A percentile compares a stretch with the other conserved stretches of the same genome.
Conservation (phyloP, 805 yeast species). For the Spathaspora boniae region DNA sequence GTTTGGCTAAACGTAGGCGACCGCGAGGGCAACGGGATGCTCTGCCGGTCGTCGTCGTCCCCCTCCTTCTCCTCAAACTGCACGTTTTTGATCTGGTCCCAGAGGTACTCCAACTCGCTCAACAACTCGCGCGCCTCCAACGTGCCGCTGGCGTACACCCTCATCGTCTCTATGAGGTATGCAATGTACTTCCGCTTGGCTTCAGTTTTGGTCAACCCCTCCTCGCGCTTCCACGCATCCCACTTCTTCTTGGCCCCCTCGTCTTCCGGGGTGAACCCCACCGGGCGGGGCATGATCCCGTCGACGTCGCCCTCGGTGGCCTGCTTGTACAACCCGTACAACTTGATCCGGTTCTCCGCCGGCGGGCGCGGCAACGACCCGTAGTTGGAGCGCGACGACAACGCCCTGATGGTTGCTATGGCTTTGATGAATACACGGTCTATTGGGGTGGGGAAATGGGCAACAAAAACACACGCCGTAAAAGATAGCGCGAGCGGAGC, state of each 20-base stretch:
- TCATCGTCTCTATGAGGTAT: conserved; percentile 69
- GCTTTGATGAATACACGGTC: conserved; percentile 84
- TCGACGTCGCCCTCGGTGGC: conserved; percentile 85
- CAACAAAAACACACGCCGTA: no score
- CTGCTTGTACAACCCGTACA: conserved; percentile 84
- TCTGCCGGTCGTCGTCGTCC: conserved; percentile 19
- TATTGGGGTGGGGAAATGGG: conserved; percentile 8
- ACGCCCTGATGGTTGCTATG: conserved; percentile 69
- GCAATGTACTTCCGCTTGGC: conserved; percentile 73
- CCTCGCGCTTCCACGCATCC: conserved; percentile 81
- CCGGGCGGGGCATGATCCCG: conserved; percentile 64
- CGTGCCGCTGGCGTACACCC: conserved; percentile 62
- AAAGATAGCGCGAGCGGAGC: conserved; percentile 6
- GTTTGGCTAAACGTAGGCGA: conserved; percentile 35
- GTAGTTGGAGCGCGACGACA: conserved; percentile 61
- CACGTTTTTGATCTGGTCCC: conserved; percentile 66
- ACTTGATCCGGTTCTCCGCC: conserved; percentile 57
- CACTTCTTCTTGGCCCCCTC: conserved; percentile 70
- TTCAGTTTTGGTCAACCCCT: conserved; percentile 63
- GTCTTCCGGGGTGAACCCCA: conserved; percentile 57
- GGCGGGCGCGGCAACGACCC: conserved; percentile 76
- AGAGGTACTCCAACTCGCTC: conserved; percentile 64
- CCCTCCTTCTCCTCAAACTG: conserved; percentile 30
- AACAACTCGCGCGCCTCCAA: conserved; percentile 63
- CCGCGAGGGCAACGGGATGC: conserved; percentile 26